Conservation (phyloP, 441 rosid species). For the Rhodomyrtus psidioides region DNA sequence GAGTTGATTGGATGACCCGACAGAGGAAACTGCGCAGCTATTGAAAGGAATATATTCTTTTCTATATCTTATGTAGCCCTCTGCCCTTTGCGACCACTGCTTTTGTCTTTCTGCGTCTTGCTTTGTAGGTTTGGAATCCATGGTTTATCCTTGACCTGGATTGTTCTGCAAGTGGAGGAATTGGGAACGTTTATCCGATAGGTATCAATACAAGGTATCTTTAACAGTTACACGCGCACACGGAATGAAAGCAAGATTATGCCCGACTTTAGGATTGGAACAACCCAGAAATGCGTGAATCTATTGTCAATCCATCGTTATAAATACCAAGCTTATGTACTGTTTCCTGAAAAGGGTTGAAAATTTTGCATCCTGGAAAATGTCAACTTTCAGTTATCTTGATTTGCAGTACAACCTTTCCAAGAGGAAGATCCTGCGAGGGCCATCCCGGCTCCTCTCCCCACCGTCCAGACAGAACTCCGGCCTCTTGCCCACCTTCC, state of each 20-base stretch:
- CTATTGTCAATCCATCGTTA: neutral
- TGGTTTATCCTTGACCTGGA: neutral
- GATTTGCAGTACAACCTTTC: conserved; percentile 66
- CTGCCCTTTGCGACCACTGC: neutral
- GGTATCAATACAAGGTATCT: neutral
- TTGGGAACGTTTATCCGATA: neutral
- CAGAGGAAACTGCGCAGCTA: conserved; percentile 15
- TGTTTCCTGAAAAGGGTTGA: neutral
- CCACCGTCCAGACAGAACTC: conserved; percentile 51
- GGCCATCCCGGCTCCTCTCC: conserved; percentile 47
- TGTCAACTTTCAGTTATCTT: conserved; percentile 47
- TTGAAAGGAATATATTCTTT: conserved; percentile 29
- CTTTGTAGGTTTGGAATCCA: conserved; percentile 13
- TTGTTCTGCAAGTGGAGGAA: neutral
- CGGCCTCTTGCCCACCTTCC: conserved; percentile 17
- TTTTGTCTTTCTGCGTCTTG: conserved; percentile 3
- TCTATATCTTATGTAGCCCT: neutral
- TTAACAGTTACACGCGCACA: neutral
- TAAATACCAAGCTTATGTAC: neutral
- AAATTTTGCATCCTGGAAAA: conserved; percentile 7
- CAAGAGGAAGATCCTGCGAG: conserved; percentile 37
- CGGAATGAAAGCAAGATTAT: neutral
- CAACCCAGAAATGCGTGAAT: neutral
- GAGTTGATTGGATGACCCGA: neutral
- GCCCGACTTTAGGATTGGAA: neutral